These are phyloP conservation scores for Fusarium pseudoanthophilum DNA, from an alignment of 2,329 filamentous ascomycete species.

Conservation along the genomic window DNA sequence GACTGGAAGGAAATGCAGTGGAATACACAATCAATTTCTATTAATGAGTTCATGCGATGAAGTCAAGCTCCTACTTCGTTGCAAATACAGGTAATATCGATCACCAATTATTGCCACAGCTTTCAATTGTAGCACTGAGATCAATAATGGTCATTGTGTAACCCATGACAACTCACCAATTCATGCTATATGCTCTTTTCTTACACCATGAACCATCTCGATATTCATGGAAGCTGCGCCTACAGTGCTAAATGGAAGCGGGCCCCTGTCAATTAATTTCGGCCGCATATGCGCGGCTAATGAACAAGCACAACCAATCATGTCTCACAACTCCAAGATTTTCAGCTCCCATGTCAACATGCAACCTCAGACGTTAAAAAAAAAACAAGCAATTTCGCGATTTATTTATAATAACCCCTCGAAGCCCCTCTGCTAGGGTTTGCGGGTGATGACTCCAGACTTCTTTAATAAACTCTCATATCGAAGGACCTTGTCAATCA, in stretches of 20 bases:
- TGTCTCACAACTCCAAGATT: not conserved
- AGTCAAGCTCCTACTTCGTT: not conserved
- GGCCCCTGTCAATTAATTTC: constrained; percentile 43
- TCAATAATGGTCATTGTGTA: too few relatives aligned
- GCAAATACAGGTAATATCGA: not conserved
- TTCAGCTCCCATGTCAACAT: constrained; percentile 10
- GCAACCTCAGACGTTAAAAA: not conserved
- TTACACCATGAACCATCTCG: not conserved
- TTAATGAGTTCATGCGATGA: not conserved
- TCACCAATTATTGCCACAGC: fast-evolving
- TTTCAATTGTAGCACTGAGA: not conserved
- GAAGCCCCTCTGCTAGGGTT: constrained; percentile 5
- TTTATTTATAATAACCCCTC: constrained; percentile 15
- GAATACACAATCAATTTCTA: not conserved
- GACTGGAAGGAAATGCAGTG: not conserved
- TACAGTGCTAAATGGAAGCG: constrained; percentile 31
- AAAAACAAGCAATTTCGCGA: constrained; percentile 35
- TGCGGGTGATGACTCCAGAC: constrained; percentile 3
- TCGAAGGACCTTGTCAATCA: not conserved
- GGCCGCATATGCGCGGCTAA: constrained; percentile 45
- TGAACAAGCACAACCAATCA: constrained; percentile 40
- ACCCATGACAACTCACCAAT: not conserved
- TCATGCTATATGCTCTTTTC: not conserved
- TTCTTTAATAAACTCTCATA: constrained; percentile 19
- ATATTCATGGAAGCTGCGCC: not conserved